Percentiles rank a stretch among this genome's conserved stretches.
Evolutionary conservation across 169 alveolate genomes (phyloP).

Genomic region (Amoebophrya sp.): DNA sequence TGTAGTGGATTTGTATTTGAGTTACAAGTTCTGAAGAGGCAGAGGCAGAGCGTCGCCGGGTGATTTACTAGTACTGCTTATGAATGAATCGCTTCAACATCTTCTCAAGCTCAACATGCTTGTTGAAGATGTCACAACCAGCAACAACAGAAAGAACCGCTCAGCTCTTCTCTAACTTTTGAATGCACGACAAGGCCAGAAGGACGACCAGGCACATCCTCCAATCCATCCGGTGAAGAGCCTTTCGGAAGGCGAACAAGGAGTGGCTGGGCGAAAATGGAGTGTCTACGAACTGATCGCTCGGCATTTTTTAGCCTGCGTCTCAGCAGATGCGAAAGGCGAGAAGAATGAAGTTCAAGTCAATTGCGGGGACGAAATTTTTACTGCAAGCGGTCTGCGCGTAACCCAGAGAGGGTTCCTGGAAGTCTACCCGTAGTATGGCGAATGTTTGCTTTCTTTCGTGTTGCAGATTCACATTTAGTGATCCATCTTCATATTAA

Average conservation of each 20-base stretch:
- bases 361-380: slow-evolving; percentile 62
- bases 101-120: no score
- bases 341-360: slow-evolving; percentile 61
- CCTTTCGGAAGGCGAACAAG: not conserved
- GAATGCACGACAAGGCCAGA: slow-evolving; percentile 8
- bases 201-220: slow-evolving; percentile 83
- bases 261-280: slow-evolving; percentile 55
- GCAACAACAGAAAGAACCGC: no score
- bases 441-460: no score
- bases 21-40: no score
- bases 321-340: slow-evolving; percentile 79
- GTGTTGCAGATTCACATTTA: no score
- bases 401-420: slow-evolving; percentile 62
- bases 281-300: slow-evolving; percentile 72
- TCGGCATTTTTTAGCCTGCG: slow-evolving; percentile 76
- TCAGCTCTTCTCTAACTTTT: no score
- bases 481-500: no score
- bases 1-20: no score
- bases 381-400: slow-evolving; percentile 63
- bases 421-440: slow-evolving; percentile 59
- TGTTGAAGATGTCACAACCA: no score
- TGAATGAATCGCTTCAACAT: not conserved
- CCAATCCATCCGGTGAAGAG: slow-evolving; percentile 94
- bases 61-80: no score
- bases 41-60: no score